Percentiles rank a stretch among this genome's conserved stretches.
phyloP scores from a whole-genome alignment of 1,139 yeast genomes.

The Hemisphaericaspora lyxosophila region DNA sequence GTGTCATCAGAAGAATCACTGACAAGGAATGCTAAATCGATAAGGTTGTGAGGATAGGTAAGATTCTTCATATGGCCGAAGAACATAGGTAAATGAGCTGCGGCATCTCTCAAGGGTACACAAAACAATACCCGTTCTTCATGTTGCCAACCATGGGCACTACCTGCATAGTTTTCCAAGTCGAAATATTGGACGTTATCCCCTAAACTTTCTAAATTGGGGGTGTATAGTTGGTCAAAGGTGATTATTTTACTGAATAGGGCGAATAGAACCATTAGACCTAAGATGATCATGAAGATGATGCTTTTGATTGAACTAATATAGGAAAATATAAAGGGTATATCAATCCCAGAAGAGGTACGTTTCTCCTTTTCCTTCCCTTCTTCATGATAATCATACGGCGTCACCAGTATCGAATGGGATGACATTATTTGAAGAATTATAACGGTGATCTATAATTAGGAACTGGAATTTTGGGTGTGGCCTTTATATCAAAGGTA shows the following conservation, averaged over 20 bases:
- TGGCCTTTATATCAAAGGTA: no score
- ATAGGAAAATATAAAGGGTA: not conserved
- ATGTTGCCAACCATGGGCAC: constrained; percentile 53
- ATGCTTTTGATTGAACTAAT: constrained; percentile 1
- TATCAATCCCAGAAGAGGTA: not conserved
- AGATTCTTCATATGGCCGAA: constrained; percentile 56
- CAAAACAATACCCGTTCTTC: constrained; percentile 56
- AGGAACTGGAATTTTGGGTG: no score
- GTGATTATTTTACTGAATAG: constrained; percentile 2
- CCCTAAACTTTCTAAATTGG: constrained; percentile 22
- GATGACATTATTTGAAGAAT: no score
- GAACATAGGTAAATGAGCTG: constrained; percentile 63
- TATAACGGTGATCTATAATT: no score
- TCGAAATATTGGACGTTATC: constrained; percentile 44
- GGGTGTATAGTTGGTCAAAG: constrained; percentile 18
- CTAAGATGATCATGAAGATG: constrained; percentile 3
- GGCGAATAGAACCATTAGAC: constrained; percentile 9
- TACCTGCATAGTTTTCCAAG: constrained; percentile 43
- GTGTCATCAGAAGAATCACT: constrained; percentile 60
- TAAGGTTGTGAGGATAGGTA: constrained; percentile 57
- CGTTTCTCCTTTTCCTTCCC: constrained; percentile 7
- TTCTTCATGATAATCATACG: constrained; percentile 15
- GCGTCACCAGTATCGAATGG: constrained; percentile 15
- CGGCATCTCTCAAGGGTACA: constrained; percentile 62
- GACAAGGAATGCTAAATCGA: constrained; percentile 58